Conservation (phyloP, 2,329 filamentous ascomycete species). For the Ceratocystis cacaofunesta region DNA sequence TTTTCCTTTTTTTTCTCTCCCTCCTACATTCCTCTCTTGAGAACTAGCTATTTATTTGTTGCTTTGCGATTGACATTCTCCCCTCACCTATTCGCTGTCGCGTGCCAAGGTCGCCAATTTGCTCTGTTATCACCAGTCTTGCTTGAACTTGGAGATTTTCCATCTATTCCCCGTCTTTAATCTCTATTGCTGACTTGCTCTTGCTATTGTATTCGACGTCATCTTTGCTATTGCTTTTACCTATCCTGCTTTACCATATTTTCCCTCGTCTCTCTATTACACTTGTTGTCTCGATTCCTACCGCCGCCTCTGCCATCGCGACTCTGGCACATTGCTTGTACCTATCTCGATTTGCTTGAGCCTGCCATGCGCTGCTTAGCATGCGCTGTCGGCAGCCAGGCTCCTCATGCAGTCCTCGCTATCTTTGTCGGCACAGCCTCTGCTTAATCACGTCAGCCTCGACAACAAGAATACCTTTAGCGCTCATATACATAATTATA, state of each 20-base stretch:
- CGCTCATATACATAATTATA: not conserved
- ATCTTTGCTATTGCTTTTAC: too few species aligned
- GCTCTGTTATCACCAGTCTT: not conserved
- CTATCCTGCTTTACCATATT: too few species aligned
- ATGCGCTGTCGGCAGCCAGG: slow-evolving; percentile 16
- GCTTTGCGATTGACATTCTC: not conserved
- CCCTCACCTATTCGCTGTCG: not conserved
- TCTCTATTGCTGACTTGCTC: not conserved
- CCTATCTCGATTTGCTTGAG: not conserved
- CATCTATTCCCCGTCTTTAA: not conserved
- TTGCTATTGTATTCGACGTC: not conserved
- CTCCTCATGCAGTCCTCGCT: slow-evolving; percentile 16
- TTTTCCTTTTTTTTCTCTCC: not conserved
- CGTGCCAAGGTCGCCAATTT: not conserved
- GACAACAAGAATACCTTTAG: not conserved
- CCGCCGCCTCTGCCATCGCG: not conserved
- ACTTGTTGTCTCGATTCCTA: not conserved
- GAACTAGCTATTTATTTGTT: not conserved
- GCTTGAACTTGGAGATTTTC: not conserved
- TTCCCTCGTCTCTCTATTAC: not conserved
- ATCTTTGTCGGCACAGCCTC: slow-evolving; percentile 12
- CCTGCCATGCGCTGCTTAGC: slow-evolving; percentile 17
- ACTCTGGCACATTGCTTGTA: not conserved
- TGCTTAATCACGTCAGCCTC: slow-evolving; percentile 5
- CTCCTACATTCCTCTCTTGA: too few species aligned